Percentiles rank a stretch among this genome's conserved stretches.
phyloP scores from a whole-genome alignment of 73 alveolate genomes.

The Paramecium sonneborni region DNA sequence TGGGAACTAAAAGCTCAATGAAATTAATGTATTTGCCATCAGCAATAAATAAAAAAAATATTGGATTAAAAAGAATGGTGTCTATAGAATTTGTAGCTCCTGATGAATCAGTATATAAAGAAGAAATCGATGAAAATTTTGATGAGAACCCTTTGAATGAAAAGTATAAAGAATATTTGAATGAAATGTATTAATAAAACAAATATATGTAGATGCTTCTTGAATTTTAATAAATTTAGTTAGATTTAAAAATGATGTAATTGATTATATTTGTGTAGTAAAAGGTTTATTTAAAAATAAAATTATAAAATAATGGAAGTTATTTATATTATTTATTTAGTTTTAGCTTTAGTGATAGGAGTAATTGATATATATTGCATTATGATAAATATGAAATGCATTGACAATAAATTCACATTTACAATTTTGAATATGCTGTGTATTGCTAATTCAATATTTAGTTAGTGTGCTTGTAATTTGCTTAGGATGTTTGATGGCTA shows the following conservation, averaged over 20 bases:
- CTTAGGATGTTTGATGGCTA: not conserved
- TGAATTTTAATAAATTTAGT: not conserved
- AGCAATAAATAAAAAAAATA: not conserved
- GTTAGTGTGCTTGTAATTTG: conserved; percentile 16
- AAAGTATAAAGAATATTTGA: not conserved
- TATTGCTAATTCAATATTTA: not conserved
- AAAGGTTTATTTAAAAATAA: not conserved
- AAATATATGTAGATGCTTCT: not conserved
- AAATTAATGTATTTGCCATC: conserved; percentile 14
- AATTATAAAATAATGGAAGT: not conserved
- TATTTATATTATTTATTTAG: not conserved
- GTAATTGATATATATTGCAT: conserved; percentile 10
- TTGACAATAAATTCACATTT: conserved; percentile 4
- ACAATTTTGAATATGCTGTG: conserved; percentile 23
- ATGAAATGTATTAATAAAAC: not conserved
- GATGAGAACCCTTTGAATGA: not conserved
- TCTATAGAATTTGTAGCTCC: not conserved
- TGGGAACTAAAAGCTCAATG: conserved; percentile 30
- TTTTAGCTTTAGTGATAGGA: not conserved
- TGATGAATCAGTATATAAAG: not conserved
- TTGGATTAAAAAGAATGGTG: not conserved
- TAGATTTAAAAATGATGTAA: not conserved
- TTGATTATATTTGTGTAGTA: not conserved
- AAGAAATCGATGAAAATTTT: not conserved
- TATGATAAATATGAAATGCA: not conserved